Evolutionary conservation across 192 early-diverging fungal species (phyloP), one percentile per base, ranked within the genome.

Genomic region (Lobosporangium transversale): DNA sequence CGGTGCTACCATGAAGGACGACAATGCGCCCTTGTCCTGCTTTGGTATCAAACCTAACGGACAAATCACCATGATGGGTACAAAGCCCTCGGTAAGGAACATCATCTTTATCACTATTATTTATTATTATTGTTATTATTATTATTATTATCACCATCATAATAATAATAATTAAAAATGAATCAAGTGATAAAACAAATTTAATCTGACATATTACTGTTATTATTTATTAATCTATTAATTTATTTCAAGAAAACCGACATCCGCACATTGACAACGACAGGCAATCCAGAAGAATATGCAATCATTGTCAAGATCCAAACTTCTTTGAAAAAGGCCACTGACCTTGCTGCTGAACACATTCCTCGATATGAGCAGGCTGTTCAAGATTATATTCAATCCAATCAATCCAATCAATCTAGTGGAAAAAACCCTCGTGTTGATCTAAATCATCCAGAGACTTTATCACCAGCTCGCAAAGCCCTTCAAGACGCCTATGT

Each of bases 31-130:
- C 18, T 59, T 93, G 55, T 80, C 82, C 1, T 85, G 85, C 48
- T 93, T 94, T 62, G 93, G 94, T 20, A 83, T 97, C 47, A 87
- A 88, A 15, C 84, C 86, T 9, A 88, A 89, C 23, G 90, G 91
- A 0, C 87, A 88, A 68, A 81, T 97, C 29, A 82, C 90, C 62
- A 83, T 97, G 83, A 80, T 93, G 40, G 94, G 94, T 3, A 86
- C 89, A 14, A 64, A 70, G 21, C 76, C 84, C 5, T 82, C 87
- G 56, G 85, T 88, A 85, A 80, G 67, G 78, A 12, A 21, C 26
- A 6, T 4, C 26, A 2, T 58, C 15, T 30, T 43, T 20, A n/a
- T n/a, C n/a, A n/a, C n/a, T n/a, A n/a, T n/a, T n/a, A n/a, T n/a
- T n/a, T n/a, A n/a, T n/a, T n/a, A n/a, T n/a, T n/a, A n/a, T n/a